These are phyloP conservation scores for Solanum virginianum DNA, from an alignment of 257 asterid species.

Conservation along the genomic window DNA sequence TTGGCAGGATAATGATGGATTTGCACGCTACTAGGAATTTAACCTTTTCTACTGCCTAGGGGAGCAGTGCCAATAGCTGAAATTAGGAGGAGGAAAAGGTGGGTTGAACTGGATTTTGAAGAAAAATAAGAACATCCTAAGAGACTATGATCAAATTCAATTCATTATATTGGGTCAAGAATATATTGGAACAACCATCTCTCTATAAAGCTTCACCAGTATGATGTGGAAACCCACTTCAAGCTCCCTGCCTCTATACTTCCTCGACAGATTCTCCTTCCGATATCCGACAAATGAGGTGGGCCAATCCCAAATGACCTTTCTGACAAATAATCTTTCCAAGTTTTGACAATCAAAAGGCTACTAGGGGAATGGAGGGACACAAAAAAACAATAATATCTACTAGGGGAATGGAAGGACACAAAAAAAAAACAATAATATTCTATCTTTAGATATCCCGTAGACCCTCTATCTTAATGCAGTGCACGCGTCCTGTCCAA, in stretches of 20 bases:
- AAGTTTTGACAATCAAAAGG: neutral
- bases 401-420: neutral
- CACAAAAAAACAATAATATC: neutral
- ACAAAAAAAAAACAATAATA: neutral
- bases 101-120: neutral
- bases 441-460: neutral
- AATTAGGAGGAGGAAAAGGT: neutral
- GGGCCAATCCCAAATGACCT: neutral
- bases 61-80: neutral
- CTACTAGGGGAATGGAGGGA: neutral
- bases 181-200: neutral
- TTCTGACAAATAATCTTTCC: neutral
- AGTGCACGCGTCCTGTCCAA: neutral
- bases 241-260: neutral
- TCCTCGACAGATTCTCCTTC: neutral
- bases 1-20: neutral
- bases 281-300: neutral
- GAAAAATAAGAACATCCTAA: neutral
- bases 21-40: neutral
- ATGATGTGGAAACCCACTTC: neutral
- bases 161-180: neutral
- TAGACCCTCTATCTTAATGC: neutral
- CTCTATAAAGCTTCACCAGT: neutral
- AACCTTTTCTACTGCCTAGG: neutral
- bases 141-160: neutral